Evolutionary conservation across 2,329 filamentous ascomycete species (phyloP).

Genomic region (Penicillium sp.): DNA sequence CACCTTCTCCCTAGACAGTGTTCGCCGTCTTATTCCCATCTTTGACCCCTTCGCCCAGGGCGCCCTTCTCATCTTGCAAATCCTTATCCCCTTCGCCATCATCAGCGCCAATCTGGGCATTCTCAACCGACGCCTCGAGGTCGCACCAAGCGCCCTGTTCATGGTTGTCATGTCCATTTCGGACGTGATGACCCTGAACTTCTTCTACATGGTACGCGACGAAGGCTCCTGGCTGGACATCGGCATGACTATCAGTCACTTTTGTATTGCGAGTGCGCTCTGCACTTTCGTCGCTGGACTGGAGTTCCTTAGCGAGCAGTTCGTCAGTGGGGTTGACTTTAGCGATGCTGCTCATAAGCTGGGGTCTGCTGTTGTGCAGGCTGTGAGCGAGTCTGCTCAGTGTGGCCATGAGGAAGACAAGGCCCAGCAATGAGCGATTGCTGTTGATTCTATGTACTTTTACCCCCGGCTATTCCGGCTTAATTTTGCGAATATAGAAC

Average conservation of each 20-base stretch:
- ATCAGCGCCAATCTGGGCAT: conserved; percentile 94
- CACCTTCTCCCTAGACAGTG: conserved; percentile 89
- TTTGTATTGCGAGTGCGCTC: conserved; percentile 84
- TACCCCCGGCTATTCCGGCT: conserved; percentile 3
- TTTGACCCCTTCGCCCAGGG: conserved; percentile 94
- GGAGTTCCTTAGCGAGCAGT: conserved; percentile 80
- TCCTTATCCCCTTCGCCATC: conserved; percentile 89
- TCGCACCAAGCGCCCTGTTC: conserved; percentile 86
- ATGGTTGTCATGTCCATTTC: conserved; percentile 92
- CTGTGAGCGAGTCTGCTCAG: conserved; percentile 24
- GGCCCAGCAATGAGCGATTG: conserved; percentile 6
- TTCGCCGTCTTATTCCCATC: conserved; percentile 81
- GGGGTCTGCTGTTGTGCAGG: conserved; percentile 22
- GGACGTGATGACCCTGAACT: conserved; percentile 89
- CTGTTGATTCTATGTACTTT: conserved; percentile 13
- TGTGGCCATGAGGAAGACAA: conserved; percentile 20
- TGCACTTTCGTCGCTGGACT: conserved; percentile 88
- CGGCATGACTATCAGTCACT: conserved; percentile 93
- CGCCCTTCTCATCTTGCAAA: conserved; percentile 80
- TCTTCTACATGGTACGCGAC: conserved; percentile 97
- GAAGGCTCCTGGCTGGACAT: conserved; percentile 98
- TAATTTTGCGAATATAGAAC: conserved; percentile 19
- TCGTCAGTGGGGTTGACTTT: conserved; percentile 76
- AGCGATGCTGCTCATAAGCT: conserved; percentile 20
- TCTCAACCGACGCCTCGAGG: conserved; percentile 77